Evolutionary conservation across 257 asterid genomes (phyloP).

Genomic region (Craterostigma plantagineum): DNA sequence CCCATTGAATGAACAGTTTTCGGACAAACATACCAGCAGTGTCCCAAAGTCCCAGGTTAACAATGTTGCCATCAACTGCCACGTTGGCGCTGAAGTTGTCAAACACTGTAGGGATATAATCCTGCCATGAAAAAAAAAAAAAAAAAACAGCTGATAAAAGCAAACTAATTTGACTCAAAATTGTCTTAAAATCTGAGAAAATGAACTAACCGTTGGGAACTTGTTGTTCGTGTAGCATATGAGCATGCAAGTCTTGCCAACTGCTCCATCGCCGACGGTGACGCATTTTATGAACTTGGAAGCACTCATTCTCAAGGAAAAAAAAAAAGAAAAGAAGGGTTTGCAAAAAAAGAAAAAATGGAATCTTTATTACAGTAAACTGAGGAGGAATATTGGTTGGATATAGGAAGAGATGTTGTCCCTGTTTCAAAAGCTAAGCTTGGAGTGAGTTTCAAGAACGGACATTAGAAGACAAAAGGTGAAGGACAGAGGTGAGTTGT

Average conservation of each 20-base stretch:
- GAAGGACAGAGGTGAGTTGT: too few relatives aligned
- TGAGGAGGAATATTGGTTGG: too few relatives aligned
- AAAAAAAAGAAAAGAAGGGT: too few relatives aligned
- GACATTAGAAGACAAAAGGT: too few relatives aligned
- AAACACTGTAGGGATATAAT: conserved; percentile 82
- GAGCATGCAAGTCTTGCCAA: conserved; percentile 93
- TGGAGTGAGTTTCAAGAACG: too few relatives aligned
- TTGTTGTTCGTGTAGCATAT: conserved; percentile 78
- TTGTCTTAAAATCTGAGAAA: not conserved
- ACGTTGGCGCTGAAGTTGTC: conserved; percentile 89
- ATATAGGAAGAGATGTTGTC: too few relatives aligned
- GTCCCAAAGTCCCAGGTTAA: conserved; percentile 75
- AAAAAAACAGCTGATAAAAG: not conserved
- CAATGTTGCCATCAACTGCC: conserved; percentile 73
- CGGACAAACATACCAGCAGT: conserved; percentile 52
- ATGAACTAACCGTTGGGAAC: conserved; percentile 38
- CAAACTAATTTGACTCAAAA: not conserved
- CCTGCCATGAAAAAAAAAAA: conserved; percentile 26
- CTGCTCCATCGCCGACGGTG: conserved; percentile 96
- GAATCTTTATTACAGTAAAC: too few relatives aligned
- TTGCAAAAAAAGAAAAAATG: too few relatives aligned
- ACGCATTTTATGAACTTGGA: conserved; percentile 96
- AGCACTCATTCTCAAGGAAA: conserved; percentile 64
- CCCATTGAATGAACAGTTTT: not conserved
- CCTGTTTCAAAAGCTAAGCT: too few relatives aligned